Conservation (phyloP, 305 asterid species). For the Fraxinus platypoda region DNA sequence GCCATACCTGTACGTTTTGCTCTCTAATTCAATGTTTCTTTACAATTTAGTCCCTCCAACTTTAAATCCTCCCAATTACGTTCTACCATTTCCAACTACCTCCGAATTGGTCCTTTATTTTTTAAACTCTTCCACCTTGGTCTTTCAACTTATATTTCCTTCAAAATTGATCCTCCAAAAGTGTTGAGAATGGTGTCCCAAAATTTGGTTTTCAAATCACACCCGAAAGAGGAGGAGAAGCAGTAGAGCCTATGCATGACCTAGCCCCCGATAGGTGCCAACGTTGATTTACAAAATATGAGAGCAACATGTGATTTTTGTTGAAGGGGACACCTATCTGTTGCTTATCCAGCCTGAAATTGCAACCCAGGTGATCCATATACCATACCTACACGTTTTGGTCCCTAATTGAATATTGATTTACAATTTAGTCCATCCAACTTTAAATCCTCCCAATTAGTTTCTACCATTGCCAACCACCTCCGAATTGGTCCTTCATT, state of each 20-base stretch:
- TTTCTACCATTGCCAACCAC: not conserved
- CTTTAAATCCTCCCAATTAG: not conserved
- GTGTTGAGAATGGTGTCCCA: not conserved
- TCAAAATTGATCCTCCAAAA: not conserved
- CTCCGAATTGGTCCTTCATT: not conserved
- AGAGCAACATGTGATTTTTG: not conserved
- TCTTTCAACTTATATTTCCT: not conserved
- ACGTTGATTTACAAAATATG: not conserved
- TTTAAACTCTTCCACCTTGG: not conserved
- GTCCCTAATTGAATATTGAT: not conserved
- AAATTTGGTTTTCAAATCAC: not conserved
- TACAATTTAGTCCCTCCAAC: not conserved
- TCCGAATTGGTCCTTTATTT: not conserved
- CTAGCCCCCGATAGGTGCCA: not conserved
- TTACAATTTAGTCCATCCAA: not conserved
- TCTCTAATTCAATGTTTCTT: not conserved
- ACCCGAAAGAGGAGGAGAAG: not conserved
- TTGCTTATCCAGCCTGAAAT: not conserved
- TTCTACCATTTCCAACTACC: not conserved
- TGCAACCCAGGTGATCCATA: not conserved
- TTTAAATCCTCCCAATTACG: not conserved
- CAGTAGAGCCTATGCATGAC: not conserved
- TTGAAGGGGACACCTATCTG: not conserved
- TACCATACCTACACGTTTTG: not conserved
- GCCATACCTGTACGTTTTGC: not conserved